phyloP scores from a whole-genome alignment of 78 protist species.

The Blattamonas nauphoetae region DNA sequence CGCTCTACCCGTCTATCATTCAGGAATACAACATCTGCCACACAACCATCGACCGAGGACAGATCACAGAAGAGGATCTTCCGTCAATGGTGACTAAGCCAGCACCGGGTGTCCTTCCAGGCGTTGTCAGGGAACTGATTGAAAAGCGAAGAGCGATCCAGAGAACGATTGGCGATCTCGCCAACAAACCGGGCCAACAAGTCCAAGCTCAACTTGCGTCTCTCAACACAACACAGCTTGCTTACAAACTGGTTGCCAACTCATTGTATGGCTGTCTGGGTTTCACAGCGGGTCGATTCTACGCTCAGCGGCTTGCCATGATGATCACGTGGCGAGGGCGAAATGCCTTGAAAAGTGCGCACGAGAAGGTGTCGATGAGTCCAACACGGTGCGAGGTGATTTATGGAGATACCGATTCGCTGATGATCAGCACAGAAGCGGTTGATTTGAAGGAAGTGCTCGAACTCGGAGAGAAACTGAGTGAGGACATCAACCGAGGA shows the following conservation, averaged over 20 bases:
- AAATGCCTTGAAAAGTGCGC: background rate
- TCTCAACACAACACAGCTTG: constrained; percentile 52
- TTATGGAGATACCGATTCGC: constrained; percentile 99
- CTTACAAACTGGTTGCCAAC: constrained; percentile 87
- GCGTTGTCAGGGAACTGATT: constrained; percentile 19
- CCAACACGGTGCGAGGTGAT: constrained; percentile 60
- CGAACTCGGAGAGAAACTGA: constrained; percentile 46
- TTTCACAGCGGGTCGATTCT: constrained; percentile 80
- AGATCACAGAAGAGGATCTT: background rate
- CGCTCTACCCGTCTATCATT: constrained; percentile 96
- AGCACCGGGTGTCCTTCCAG: constrained; percentile 31
- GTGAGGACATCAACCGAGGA: background rate
- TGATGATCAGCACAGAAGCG: constrained; percentile 78
- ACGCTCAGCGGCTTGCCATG: constrained; percentile 84
- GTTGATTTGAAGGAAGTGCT: constrained; percentile 48
- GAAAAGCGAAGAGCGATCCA: constrained; percentile 12
- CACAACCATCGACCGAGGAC: constrained; percentile 71
- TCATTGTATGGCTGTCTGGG: constrained; percentile 95
- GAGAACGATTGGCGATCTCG: background rate
- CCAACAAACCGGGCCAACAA: background rate
- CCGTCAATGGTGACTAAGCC: background rate
- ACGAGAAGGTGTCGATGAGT: background rate
- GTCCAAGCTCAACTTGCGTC: background rate
- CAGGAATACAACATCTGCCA: constrained; percentile 93
- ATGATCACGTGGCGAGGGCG: constrained; percentile 80